Conservation (phyloP, 2,329 filamentous ascomycete species). For the Aspergillus melleus region DNA sequence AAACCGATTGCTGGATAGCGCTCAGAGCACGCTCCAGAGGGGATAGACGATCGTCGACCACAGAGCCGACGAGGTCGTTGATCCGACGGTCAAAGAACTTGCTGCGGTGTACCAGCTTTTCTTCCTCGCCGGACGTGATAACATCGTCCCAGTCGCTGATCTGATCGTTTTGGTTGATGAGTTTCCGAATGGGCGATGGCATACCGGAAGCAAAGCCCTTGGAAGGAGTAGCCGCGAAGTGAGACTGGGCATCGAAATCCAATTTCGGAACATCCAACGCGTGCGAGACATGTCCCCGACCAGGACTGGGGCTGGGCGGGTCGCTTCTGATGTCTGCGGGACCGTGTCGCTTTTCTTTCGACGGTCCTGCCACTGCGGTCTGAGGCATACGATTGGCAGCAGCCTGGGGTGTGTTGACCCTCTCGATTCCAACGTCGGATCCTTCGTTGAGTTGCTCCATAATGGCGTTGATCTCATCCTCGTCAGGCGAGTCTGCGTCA, state of each 20-base stretch:
- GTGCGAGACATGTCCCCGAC: slow-evolving; percentile 51
- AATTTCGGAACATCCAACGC: slow-evolving; percentile 47
- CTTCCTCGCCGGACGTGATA: slow-evolving; percentile 78
- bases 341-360: slow-evolving; percentile 55
- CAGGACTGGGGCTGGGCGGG: slow-evolving; percentile 71
- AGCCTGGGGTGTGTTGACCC: slow-evolving; percentile 43
- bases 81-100: slow-evolving; percentile 91
- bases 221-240: slow-evolving; percentile 58
- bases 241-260: slow-evolving; percentile 38
- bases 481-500: slow-evolving; percentile 37
- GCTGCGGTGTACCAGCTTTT: slow-evolving; percentile 76
- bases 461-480: slow-evolving; percentile 82
- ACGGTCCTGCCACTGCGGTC: slow-evolving; percentile 48
- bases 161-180: slow-evolving; percentile 62
- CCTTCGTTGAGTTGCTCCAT: slow-evolving; percentile 82
- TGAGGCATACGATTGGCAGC: slow-evolving; percentile 17
- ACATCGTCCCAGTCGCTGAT: slow-evolving; percentile 91
- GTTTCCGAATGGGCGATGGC: slow-evolving; percentile 59
- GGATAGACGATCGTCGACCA: slow-evolving; percentile 73
- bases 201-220: slow-evolving; percentile 60
- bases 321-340: slow-evolving; percentile 62
- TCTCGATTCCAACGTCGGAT: slow-evolving; percentile 73
- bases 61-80: slow-evolving; percentile 76
- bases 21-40: slow-evolving; percentile 80
- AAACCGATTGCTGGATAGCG: slow-evolving; percentile 70